Percentiles rank a stretch among this genome's conserved stretches.
phyloP scores from a whole-genome alignment of 2,329 filamentous ascomycete genomes.

The Colletotrichum agaves region DNA sequence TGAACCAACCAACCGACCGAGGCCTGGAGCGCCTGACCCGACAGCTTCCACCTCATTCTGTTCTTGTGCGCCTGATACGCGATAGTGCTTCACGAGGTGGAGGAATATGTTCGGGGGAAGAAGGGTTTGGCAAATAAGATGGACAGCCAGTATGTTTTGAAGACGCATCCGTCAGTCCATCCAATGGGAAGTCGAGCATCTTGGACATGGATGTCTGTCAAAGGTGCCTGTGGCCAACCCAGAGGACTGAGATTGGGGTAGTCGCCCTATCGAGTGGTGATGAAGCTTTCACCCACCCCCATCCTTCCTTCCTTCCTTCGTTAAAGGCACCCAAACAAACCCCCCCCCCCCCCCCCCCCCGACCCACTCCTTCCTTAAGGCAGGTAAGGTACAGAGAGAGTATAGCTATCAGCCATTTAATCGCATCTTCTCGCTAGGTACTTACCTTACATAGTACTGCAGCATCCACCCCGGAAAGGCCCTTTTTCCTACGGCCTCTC shows the following conservation, averaged over 20 bases:
- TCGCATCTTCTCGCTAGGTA: conserved; percentile 1
- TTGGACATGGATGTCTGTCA: no score
- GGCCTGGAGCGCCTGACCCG: conserved; percentile 1
- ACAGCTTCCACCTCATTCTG: conserved; percentile 11
- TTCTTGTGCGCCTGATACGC: conserved; percentile 28
- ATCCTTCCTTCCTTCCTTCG: neutral
- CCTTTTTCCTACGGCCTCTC: neutral
- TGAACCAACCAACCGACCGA: conserved; percentile 28
- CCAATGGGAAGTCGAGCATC: neutral
- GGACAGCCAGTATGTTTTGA: neutral
- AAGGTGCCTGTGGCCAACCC: no score
- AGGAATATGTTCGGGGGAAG: neutral
- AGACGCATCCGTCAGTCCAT: neutral
- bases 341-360: neutral
- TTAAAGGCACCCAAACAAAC: no score
- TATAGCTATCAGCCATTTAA: conserved; percentile 26
- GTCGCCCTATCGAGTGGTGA: neutral
- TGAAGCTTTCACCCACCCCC: no score
- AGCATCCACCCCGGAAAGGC: conserved; percentile 6
- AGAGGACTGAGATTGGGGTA: no score
- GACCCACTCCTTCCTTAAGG: conserved; percentile 2
- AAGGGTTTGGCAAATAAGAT: neutral
- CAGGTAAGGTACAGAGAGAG: neutral
- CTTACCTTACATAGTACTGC: neutral
- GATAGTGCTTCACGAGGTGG: conserved; percentile 29